Evolutionary conservation across 2,329 filamentous ascomycete genomes (phyloP).

Genomic region (Podosphaera xanthii): DNA sequence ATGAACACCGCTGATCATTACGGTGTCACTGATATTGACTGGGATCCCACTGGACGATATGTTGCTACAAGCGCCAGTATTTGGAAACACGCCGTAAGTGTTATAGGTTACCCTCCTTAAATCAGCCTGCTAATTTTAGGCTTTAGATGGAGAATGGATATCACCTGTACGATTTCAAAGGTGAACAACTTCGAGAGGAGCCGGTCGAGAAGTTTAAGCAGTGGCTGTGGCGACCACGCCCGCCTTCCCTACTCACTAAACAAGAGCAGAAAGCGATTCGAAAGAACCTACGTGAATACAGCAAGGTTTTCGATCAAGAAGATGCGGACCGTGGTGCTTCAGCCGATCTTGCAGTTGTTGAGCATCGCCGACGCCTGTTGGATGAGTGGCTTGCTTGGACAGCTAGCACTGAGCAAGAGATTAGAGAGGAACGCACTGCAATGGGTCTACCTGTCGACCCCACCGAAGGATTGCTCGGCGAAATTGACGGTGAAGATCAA

Average conservation of each 20-base stretch:
- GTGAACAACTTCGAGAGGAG: conserved; percentile 72
- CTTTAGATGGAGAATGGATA: conserved; percentile 96
- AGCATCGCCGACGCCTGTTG: conserved; percentile 59
- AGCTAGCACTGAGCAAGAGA: conserved; percentile 45
- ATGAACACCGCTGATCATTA: conserved; percentile 93
- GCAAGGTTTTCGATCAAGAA: conserved; percentile 80
- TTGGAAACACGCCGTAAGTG: conserved; percentile 83
- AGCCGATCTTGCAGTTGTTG: conserved; percentile 82
- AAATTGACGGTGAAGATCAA: conserved; percentile 41
- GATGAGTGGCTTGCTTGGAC: conserved; percentile 82
- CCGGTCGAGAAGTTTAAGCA: conserved; percentile 95
- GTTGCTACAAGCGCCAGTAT: conserved; percentile 81
- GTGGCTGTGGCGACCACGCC: conserved; percentile 80
- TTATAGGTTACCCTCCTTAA: not conserved
- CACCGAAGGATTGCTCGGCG: conserved; percentile 35
- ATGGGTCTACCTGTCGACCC: conserved; percentile 43
- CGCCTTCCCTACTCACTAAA: conserved; percentile 73
- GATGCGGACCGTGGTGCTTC: conserved; percentile 84
- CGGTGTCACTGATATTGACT: conserved; percentile 90
- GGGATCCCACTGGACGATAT: conserved; percentile 90
- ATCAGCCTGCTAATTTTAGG: conserved; percentile 11
- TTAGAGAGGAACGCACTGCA: conserved; percentile 46
- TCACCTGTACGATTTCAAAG: conserved; percentile 93
- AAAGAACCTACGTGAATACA: conserved; percentile 96
- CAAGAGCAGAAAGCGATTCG: conserved; percentile 95